Evolutionary conservation across 1,284 basidiomycete species (phyloP), one percentile per base, ranked within the genome.

Genomic region (Pseudozyma sp.): DNA sequence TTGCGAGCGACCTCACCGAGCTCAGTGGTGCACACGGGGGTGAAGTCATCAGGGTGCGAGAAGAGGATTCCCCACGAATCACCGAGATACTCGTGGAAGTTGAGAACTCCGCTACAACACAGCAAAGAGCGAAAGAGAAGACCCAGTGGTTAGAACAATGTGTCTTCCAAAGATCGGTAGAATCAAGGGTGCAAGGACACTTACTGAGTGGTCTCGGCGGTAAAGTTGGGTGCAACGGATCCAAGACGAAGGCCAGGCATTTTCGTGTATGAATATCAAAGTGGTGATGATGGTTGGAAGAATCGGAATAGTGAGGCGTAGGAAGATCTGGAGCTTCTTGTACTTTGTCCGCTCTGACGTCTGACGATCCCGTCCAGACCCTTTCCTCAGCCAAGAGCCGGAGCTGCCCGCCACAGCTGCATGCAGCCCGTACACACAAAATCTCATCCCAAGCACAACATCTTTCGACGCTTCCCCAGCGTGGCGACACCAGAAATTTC

Each of bases 1-100:
- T 92, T 90, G 78, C 92, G 90, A 43, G 96, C 92, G 35, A 97
- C 94, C 83, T 97, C 95, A 57, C 93, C 94, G 53, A 99, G 91
- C 87, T 99, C 97, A 53, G 97, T 99, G 50, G 97, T 86, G 79
- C 85, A 86, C 13, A 85, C 85, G 81, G 81, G 84, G 46, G 80
- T 85, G 58, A 84, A 88, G 80, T 87, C 87, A 67, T 92, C 95
- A 1, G 95, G 96, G 86, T 98, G 96, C 52, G 75, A 62, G 53
- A 79, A 73, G 10, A 78, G 68, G 51, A 92, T 79, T 3, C 71
- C 92, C 96, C 97, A 99, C 35, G 90, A 92, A 82, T 91, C 87
- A 48, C 90, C 92, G 80, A 94, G 90, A 90, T 90, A 98, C 45
- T 97, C 90, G 85, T 97, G 94, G 88, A 97, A 97, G 81, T 90